A percentile compares a stretch with the other conserved stretches of the same genome.
These are phyloP conservation scores for Ceratocystis smalleyi DNA, from an alignment of 2,329 filamentous ascomycete species.

Conservation along the genomic window DNA sequence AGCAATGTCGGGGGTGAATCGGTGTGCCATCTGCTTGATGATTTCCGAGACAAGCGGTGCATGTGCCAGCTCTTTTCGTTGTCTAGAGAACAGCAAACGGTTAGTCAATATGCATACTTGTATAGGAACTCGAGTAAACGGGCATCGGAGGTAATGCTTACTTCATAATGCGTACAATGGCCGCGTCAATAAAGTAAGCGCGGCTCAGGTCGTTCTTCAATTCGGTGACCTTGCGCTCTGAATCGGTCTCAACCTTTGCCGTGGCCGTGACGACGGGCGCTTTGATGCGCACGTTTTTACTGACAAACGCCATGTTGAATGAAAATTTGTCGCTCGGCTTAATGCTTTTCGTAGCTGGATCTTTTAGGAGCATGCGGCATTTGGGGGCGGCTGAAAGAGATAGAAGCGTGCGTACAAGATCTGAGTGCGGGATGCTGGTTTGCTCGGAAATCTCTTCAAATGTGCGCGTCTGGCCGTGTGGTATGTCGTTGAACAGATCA, in stretches of 20 bases:
- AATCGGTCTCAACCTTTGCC: conserved; percentile 68
- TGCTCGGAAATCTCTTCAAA: conserved; percentile 68
- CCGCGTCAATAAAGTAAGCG: conserved; percentile 57
- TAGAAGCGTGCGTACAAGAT: conserved; percentile 63
- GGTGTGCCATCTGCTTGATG: conserved; percentile 48
- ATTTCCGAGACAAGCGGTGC: conserved; percentile 56
- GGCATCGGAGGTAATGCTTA: conserved; percentile 31
- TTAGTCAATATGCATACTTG: not conserved
- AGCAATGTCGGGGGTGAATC: conserved; percentile 60
- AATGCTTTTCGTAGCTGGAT: conserved; percentile 62
- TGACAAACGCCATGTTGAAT: conserved; percentile 69
- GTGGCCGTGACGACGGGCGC: conserved; percentile 67
- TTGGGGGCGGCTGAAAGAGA: conserved; percentile 73
- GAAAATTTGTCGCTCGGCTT: conserved; percentile 62
- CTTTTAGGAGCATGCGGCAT: conserved; percentile 64
- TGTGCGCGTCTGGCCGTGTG: conserved; percentile 27
- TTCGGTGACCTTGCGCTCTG: conserved; percentile 55
- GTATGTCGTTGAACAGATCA: conserved; percentile 71
- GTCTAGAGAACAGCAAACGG: conserved; percentile 33
- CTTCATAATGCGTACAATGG: conserved; percentile 76
- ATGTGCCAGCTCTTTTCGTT: conserved; percentile 57
- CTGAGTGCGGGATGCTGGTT: conserved; percentile 61
- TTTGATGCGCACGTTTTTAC: conserved; percentile 75
- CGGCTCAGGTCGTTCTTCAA: conserved; percentile 60
- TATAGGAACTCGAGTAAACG: not conserved